Evolutionary conservation across 1,284 basidiomycete species (phyloP).

Genomic region (Malassezia vespertilionis): DNA sequence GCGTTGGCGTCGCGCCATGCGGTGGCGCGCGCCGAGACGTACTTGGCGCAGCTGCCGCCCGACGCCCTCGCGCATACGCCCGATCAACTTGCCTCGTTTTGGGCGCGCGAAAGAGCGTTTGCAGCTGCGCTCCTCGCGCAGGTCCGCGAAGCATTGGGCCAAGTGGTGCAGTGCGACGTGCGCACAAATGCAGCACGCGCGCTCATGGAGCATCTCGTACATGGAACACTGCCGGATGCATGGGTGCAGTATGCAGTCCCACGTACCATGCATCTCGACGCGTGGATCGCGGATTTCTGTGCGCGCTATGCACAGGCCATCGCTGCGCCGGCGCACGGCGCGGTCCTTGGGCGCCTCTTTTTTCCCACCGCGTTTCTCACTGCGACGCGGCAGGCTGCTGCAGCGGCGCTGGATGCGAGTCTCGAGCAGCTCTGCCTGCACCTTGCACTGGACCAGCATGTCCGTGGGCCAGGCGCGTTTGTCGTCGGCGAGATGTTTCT

Average conservation of each 20-base stretch:
- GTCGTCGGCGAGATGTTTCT: conserved; percentile 30
- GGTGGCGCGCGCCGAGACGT: neutral
- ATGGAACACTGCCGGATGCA: conserved; percentile 27
- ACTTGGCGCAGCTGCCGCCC: neutral
- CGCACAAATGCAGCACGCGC: conserved; percentile 39
- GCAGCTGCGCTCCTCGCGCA: conserved; percentile 24
- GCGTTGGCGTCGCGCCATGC: neutral
- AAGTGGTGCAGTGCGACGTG: conserved; percentile 28
- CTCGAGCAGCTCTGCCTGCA: conserved; percentile 38
- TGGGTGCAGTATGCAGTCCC: conserved; percentile 33
- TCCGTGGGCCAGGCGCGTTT: conserved; percentile 2
- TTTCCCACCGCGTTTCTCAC: conserved; percentile 41
- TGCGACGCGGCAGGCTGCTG: conserved; percentile 40
- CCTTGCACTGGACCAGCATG: conserved; percentile 20
- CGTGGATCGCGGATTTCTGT: conserved; percentile 38
- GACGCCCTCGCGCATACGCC: conserved; percentile 15
- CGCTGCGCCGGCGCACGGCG: conserved; percentile 13
- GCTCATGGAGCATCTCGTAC: conserved; percentile 31
- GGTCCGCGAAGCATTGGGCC: conserved; percentile 30
- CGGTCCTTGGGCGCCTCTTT: conserved; percentile 36
- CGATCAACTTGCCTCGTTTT: conserved; percentile 29
- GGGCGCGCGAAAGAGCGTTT: conserved; percentile 39
- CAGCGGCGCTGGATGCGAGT: conserved; percentile 25
- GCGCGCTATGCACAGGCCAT: conserved; percentile 28
- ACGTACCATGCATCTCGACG: conserved; percentile 26